Base-by-base conservation (phyloP, 768 basidiomycete species). In the Lactifluus hygrophoroides region DNA sequence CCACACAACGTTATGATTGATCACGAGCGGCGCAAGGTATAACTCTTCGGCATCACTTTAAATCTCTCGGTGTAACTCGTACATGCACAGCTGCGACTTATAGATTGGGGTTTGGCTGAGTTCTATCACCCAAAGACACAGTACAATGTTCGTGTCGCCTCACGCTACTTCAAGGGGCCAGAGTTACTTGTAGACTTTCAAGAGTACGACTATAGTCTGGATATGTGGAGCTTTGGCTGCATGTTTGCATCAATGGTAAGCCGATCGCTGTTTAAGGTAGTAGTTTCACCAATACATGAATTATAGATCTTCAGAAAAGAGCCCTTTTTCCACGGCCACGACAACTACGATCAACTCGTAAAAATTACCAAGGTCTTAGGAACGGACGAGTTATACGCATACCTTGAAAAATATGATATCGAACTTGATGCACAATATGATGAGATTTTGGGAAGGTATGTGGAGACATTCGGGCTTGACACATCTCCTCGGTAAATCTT, bases 1-100 rank as follows among this genome's bases (percentile, higher is more conserved):
- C 95, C 95, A 13, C 94, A 96, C 74, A 98, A 98, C 72, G 93
- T 98, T 54, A 97, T 98, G 94, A 97, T 97, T 72, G 95, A 98
- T 72, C 94, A 97, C 70, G 93, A 97, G 67, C 89, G 89, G 72
- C 85, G 91, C 70, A 91, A 94, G 78, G 94, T 91, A 67, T 60
- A 75, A 69, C 19, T 47, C 25, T 49, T n/a, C 44, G 51, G 40
- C 2, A 55, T 25, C 11, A 40, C 57, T 46, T 54, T 25, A 52
- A 28, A 16, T 6, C 27, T 9, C 10, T 19, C 34, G 13, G 2
- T 25, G 44, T 38, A 37, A 46, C 11, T 11, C 16, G 37, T 48
- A 9, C 7, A n/a, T 16, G 42, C 48, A 7, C 71, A 96, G 93
- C 78, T 97, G 56, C 86, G 95, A 40, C 79, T 98, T 62, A 98